Conservation (phyloP, 139 green algal genomes). For the Marvania coccoides region DNA sequence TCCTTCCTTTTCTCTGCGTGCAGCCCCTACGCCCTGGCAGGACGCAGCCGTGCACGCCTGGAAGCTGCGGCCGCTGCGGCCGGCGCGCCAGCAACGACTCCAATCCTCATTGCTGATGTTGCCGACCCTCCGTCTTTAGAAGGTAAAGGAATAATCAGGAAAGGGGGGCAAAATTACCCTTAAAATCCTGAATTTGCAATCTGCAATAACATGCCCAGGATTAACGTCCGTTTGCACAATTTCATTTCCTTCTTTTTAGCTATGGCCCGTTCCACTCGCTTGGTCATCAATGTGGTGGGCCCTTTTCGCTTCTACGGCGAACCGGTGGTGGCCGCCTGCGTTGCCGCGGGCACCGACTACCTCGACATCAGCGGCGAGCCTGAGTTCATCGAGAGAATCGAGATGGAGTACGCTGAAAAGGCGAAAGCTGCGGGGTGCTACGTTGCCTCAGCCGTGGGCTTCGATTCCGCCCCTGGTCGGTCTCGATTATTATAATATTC, state of each 20-base stretch:
- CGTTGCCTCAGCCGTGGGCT: slow-evolving; percentile 47
- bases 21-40: slow-evolving; percentile 22
- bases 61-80: neutral
- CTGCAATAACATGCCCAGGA: neutral
- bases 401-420: slow-evolving; percentile 29
- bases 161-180: slow-evolving; percentile 1
- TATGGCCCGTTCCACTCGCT: slow-evolving; percentile 1
- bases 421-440: slow-evolving; percentile 24
- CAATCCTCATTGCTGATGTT: slow-evolving; percentile 41
- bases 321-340: slow-evolving; percentile 42
- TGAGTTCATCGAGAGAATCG: slow-evolving; percentile 68
- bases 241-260: neutral
- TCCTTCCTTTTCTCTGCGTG: neutral
- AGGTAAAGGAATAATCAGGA: no score
- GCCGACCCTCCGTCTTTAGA: slow-evolving; percentile 19
- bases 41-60: slow-evolving; percentile 23
- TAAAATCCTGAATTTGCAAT: neutral
- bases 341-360: slow-evolving; percentile 46
- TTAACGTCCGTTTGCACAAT: slow-evolving; percentile 2
- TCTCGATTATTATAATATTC: slow-evolving; percentile 10
- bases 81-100: neutral
- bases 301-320: slow-evolving; percentile 53
- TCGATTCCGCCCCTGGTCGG: slow-evolving; percentile 51
- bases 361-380: slow-evolving; percentile 65
- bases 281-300: slow-evolving; percentile 57